Percentiles rank a stretch among this genome's conserved stretches.
These are phyloP conservation scores for Plasmodium vivax DNA, from an alignment of 169 alveolate species.

Conservation along the genomic window DNA sequence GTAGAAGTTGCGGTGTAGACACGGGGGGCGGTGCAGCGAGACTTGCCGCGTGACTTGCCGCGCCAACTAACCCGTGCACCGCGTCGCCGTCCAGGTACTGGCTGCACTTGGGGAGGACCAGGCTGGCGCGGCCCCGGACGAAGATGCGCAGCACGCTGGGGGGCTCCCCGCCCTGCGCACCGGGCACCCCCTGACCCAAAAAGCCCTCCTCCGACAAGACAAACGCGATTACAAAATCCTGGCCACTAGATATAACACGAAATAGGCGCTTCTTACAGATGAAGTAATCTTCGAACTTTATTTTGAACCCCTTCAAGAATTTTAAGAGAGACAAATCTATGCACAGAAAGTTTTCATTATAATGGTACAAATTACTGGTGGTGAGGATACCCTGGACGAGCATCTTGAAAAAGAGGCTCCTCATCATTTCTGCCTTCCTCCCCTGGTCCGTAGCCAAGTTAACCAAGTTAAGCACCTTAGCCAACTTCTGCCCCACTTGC, in stretches of 20 bases:
- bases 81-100: conserved; percentile 29
- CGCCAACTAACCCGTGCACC: background rate
- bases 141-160: conserved; percentile 20
- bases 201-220: background rate
- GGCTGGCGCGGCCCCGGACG: conserved; percentile 4
- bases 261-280: conserved; percentile 12
- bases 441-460: background rate
- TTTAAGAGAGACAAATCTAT: conserved; percentile 25
- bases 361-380: conserved; percentile 49
- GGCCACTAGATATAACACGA: background rate
- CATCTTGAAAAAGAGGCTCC: conserved; percentile 8
- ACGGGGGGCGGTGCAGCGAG: background rate
- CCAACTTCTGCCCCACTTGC: background rate
- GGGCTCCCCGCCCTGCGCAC: background rate
- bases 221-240: conserved; percentile 15
- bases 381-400: conserved; percentile 32
- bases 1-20: too few relatives aligned
- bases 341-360: conserved; percentile 19
- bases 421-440: background rate
- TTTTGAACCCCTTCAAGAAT: background rate
- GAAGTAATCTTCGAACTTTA: conserved; percentile 36
- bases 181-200: background rate
- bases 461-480: background rate
- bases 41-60: background rate
- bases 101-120: conserved; percentile 25